Base-by-base conservation (phyloP, 192 early-diverging fungal genomes). In the Lunasporangiospora selenospora region DNA sequence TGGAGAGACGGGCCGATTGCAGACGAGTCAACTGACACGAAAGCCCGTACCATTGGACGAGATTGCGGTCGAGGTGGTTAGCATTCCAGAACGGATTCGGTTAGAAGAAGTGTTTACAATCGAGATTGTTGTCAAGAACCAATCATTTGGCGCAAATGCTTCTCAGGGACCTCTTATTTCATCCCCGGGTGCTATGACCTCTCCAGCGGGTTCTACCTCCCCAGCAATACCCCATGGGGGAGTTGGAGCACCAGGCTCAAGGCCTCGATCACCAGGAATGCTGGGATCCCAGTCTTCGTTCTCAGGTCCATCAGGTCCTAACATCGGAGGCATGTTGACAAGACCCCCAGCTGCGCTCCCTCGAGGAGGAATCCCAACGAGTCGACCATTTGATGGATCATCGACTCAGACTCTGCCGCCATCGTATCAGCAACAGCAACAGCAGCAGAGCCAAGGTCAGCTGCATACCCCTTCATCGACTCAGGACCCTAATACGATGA, bases 11-110 rank as follows among this genome's bases (percentile, higher is more conserved):
- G 96, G 95, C 1, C 84, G 95, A 8, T 76, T 97, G 52, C 95
- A 98, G 79, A 98, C 97, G 31, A 91, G 92, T 15, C 95, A 97
- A 75, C 79, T 98, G 37, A 78, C 87, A 56, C 88, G 95, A 39
- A 97, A 95, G 77, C 82, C 92, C 10, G 87, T 90, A 0, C 65
- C 83, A 10, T 65, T 92, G 67, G 90, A 93, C 15, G 86, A 88
- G 8, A 80, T 92, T 57, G 84, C 90, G 18, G 70, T 95, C 0
- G 75, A 80, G 21, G 83, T 89, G 0, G 55, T 84, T 40, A 67
- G 51, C 8, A 55, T 80, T 26, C 58, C 85, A 46, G 30, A 76
- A 31, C 41, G 30, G 18, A 75, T 92, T 19, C 23, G 39, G 5
- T 65, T 85, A 9, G 93, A 94, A 55, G 57, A 78, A 57, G 84